Evolutionary conservation across 1,284 basidiomycete species (phyloP), one percentile per base, ranked within the genome.

Genomic region (Ganoderma lucidum): DNA sequence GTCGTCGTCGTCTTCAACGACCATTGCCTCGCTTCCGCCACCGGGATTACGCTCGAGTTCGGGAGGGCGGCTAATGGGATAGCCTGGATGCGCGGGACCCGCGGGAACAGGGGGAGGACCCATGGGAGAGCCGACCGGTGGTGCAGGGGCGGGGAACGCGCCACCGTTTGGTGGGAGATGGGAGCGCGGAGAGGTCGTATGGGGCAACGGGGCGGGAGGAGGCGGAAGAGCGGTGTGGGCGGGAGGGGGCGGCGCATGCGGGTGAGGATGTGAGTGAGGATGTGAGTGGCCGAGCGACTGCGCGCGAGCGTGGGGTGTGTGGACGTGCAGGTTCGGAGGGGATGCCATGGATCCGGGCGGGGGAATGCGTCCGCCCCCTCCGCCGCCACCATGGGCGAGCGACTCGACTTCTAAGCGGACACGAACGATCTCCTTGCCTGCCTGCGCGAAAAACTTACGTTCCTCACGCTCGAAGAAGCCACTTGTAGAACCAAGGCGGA

Each of bases 361-460:
- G 63, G 51, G 67, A 59, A 65, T 32, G n/a, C 42, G 32, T 42
- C 53, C 56, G 42, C 53, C 65, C n/a, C 62, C 63, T 41, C 65
- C 62, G 42, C 62, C 19, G 9, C 35, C 48, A 42, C 65, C 45
- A 64, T 44, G n/a, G 12, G n/a, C 37, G 19, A 60, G 63, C 44
- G 62, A 67, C 75, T 91, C 90, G 66, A 91, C 83, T 76, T 92
- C 90, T 55, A 92, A 84, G 48, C 88, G 86, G 45, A 92, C 88
- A 32, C 91, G 87, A 41, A 93, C 86, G 74, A 93, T 91, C 79
- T 93, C 91, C 70, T 87, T 88, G 48, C 90, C 92, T 0, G 88
- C 88, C 73, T 90, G 87, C 0, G 91, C 90, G 73, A 93, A 93
- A 78, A 92, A 93, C 6, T 88, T 89, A 67, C 90, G 89, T 73